Conservation (phyloP, 208 protist genomes). For the Trypanosoma mega region DNA sequence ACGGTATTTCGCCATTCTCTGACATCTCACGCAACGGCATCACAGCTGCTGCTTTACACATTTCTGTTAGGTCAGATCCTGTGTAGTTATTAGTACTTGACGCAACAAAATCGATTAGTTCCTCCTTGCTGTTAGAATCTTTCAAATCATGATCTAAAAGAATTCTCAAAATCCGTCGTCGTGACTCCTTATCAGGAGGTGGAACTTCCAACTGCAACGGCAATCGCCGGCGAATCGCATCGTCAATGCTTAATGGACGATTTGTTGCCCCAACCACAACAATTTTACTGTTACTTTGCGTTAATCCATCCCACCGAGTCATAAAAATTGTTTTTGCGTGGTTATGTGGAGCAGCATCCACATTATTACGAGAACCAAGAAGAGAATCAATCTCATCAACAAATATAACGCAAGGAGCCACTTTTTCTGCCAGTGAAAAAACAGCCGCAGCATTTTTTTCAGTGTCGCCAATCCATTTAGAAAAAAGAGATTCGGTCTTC, state of each 20-base stretch:
- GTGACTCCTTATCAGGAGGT: slow-evolving; percentile 48
- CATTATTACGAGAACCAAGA: slow-evolving; percentile 72
- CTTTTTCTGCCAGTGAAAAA: slow-evolving; percentile 83
- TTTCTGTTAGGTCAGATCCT: slow-evolving; percentile 92
- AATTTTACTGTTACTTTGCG: slow-evolving; percentile 47
- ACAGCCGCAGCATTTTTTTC: slow-evolving; percentile 95
- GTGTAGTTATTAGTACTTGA: slow-evolving; percentile 81
- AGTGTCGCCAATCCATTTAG: slow-evolving; percentile 95
- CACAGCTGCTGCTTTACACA: slow-evolving; percentile 88
- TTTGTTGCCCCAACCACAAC: slow-evolving; percentile 92
- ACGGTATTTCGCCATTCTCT: slow-evolving; percentile 33
- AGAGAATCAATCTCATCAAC: slow-evolving; percentile 93
- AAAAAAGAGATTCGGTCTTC: slow-evolving; percentile 85
- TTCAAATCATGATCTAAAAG: slow-evolving; percentile 63
- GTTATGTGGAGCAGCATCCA: slow-evolving; percentile 61
- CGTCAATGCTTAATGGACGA: slow-evolving; percentile 87
- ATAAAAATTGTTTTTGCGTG: slow-evolving; percentile 92
- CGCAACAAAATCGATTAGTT: slow-evolving; percentile 74
- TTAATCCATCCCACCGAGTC: slow-evolving; percentile 89
- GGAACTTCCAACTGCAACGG: slow-evolving; percentile 84
- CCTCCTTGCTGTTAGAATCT: slow-evolving; percentile 42
- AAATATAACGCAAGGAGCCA: slow-evolving; percentile 89
- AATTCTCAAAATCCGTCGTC: slow-evolving; percentile 80
- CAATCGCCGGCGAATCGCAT: slow-evolving; percentile 89
- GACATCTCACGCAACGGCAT: slow-evolving; percentile 72